Percentiles rank a stretch among this genome's conserved stretches.
These are phyloP conservation scores for Juglanconis sp. DNA, from an alignment of 2,329 filamentous ascomycete species.

Conservation along the genomic window DNA sequence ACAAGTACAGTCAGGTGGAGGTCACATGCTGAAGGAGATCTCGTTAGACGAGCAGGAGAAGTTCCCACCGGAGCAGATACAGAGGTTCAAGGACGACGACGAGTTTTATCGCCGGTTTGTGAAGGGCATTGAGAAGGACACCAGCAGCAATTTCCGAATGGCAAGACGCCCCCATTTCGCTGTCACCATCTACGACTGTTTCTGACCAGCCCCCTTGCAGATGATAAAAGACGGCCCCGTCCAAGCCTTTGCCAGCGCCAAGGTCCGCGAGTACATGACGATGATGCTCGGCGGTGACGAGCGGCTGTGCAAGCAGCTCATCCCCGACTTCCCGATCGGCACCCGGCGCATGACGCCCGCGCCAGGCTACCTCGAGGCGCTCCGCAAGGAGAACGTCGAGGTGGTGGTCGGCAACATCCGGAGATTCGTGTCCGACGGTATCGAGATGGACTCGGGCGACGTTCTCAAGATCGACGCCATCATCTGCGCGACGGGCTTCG, in stretches of 20 bases:
- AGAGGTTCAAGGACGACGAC: conserved; percentile 43
- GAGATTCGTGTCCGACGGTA: conserved; percentile 43
- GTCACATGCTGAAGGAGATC: conserved; percentile 34
- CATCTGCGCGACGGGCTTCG: conserved; percentile 57
- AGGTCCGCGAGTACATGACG: conserved; percentile 46
- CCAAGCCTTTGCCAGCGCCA: conserved; percentile 38
- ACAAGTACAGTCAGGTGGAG: conserved; percentile 34
- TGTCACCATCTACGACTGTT: background rate
- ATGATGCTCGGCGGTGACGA: conserved; percentile 45
- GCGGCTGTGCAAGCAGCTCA: conserved; percentile 46
- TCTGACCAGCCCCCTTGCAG: conserved; percentile 21
- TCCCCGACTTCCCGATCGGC: conserved; percentile 47
- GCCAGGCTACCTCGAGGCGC: conserved; percentile 44
- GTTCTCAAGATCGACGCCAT: conserved; percentile 52
- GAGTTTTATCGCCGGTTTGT: conserved; percentile 45
- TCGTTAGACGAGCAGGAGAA: conserved; percentile 41
- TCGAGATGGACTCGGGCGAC: conserved; percentile 45
- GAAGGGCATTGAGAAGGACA: conserved; percentile 43
- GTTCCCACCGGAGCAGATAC: conserved; percentile 41
- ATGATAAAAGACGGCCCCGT: conserved; percentile 38
- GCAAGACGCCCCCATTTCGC: conserved; percentile 25
- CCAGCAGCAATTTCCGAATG: conserved; percentile 40
- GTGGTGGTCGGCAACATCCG: conserved; percentile 44
- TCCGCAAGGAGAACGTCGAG: conserved; percentile 45
- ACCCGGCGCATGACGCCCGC: conserved; percentile 50